Percentiles rank a stretch among this genome's conserved stretches.
Evolutionary conservation across 345 rosid genomes (phyloP).

Genomic region (Corchorus capsularis): DNA sequence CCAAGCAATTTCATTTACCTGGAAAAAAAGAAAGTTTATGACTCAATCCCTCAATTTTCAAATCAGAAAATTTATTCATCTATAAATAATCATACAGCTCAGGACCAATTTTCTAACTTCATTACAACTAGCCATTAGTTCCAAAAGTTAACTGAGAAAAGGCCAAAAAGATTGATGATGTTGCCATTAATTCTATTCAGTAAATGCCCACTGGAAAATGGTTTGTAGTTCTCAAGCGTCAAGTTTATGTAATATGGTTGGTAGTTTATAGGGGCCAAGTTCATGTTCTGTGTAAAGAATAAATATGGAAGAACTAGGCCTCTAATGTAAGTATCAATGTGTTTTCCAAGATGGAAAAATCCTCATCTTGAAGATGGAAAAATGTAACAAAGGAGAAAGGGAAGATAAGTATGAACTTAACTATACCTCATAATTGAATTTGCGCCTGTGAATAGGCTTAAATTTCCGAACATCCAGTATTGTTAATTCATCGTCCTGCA

Average conservation of each 20-base stretch:
- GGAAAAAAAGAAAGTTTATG: slow-evolving; percentile 5
- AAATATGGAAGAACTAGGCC: neutral
- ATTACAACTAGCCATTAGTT: neutral
- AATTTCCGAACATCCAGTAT: slow-evolving; percentile 96
- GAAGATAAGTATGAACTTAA: slow-evolving; percentile 2
- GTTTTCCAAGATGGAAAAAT: neutral
- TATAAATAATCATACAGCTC: neutral
- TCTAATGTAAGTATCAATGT: neutral
- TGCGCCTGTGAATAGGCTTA: slow-evolving; percentile 85
- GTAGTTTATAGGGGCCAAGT: neutral
- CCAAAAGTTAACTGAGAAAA: neutral
- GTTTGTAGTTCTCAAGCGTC: neutral
- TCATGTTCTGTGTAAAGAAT: neutral
- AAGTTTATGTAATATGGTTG: neutral
- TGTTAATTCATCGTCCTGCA: slow-evolving; percentile 92
- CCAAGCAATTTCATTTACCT: slow-evolving; percentile 99
- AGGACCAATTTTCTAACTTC: neutral
- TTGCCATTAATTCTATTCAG: neutral
- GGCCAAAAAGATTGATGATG: neutral
- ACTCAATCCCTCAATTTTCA: neutral
- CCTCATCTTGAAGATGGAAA: slow-evolving; percentile 1
- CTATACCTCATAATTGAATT: slow-evolving; percentile 88
- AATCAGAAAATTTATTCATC: neutral
- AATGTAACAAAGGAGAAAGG: slow-evolving; percentile 3
- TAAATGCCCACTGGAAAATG: neutral